A percentile compares a stretch with the other conserved stretches of the same genome.
phyloP scores from a whole-genome alignment of 768 basidiomycete genomes.

The Amyloporia xantha region DNA sequence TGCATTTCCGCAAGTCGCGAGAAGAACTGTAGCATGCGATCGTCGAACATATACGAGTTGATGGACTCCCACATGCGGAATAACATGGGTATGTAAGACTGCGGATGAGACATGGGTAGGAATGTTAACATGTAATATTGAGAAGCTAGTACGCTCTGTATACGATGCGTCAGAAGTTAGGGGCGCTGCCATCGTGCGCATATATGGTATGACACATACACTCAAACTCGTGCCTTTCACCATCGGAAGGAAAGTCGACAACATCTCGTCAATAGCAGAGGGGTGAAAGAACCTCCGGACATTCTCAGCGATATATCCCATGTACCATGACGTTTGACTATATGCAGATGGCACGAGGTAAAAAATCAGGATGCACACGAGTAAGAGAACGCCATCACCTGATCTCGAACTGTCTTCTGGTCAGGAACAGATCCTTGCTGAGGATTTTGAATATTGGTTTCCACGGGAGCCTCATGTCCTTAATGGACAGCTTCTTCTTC shows the following conservation, averaged over 20 bases:
- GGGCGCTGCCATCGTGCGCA: not conserved
- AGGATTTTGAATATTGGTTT: slow-evolving; percentile 69
- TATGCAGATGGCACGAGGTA: not conserved
- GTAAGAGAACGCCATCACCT: slow-evolving; percentile 42
- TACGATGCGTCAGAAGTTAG: not conserved
- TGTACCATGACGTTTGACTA: slow-evolving; percentile 71
- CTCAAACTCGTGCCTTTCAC: slow-evolving; percentile 71
- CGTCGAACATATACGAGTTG: slow-evolving; percentile 86
- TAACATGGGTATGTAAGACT: slow-evolving; percentile 76
- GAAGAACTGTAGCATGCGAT: slow-evolving; percentile 82
- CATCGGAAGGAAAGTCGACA: slow-evolving; percentile 74
- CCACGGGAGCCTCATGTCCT: slow-evolving; percentile 81
- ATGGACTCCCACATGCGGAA: slow-evolving; percentile 85
- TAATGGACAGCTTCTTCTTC: slow-evolving; percentile 67
- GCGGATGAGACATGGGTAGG: slow-evolving; percentile 78
- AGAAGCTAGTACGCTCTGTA: slow-evolving; percentile 65
- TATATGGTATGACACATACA: slow-evolving; percentile 34
- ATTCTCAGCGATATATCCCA: slow-evolving; percentile 64
- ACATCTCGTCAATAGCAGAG: slow-evolving; percentile 80
- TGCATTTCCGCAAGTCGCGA: slow-evolving; percentile 74
- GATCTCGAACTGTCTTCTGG: slow-evolving; percentile 70
- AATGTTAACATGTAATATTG: slow-evolving; percentile 86
- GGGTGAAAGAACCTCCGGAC: slow-evolving; percentile 85
- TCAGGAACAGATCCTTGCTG: slow-evolving; percentile 70
- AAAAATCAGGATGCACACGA: not conserved